Conservation (phyloP, 768 basidiomycete species). For the Strobilomyces confusus region DNA sequence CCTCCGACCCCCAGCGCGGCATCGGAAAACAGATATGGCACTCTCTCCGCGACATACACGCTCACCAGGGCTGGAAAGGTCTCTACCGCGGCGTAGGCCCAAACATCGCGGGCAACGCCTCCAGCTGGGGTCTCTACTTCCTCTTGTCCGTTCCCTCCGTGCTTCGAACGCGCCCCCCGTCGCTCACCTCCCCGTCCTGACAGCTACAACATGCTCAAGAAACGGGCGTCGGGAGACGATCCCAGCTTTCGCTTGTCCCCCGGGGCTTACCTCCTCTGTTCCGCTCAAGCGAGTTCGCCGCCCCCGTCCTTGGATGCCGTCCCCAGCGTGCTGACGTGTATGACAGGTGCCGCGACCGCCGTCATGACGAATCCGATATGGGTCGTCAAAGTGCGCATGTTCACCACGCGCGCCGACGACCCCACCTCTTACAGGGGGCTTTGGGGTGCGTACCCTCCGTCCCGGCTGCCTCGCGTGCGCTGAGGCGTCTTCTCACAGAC, state of each 20-base stretch:
- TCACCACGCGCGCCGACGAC: slow-evolving; percentile 68
- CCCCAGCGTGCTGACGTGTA: slow-evolving; percentile 11
- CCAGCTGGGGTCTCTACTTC: slow-evolving; percentile 98
- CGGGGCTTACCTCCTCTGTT: slow-evolving; percentile 78
- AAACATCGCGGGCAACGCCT: slow-evolving; percentile 92
- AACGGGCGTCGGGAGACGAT: slow-evolving; percentile 65
- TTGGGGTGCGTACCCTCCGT: slow-evolving; percentile 48
- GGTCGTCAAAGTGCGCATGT: slow-evolving; percentile 97
- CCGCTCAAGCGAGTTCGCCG: slow-evolving; percentile 93
- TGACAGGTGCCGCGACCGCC: slow-evolving; percentile 84
- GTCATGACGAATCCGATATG: slow-evolving; percentile 96
- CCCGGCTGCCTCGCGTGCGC: not conserved
- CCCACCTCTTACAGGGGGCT: slow-evolving; percentile 75
- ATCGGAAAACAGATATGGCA: slow-evolving; percentile 73
- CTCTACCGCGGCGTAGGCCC: slow-evolving; percentile 87
- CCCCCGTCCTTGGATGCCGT: slow-evolving; percentile 11
- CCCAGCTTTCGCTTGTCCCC: slow-evolving; percentile 66
- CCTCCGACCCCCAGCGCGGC: slow-evolving; percentile 53
- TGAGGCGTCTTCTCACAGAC: slow-evolving; percentile 35
- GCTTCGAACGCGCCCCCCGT: not conserved
- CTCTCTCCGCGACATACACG: slow-evolving; percentile 69
- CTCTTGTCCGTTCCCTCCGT: slow-evolving; percentile 65
- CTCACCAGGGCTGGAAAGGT: slow-evolving; percentile 73
- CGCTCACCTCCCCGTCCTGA: slow-evolving; percentile 1
- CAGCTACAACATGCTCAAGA: slow-evolving; percentile 94